phyloP scores from a whole-genome alignment of 2,329 filamentous ascomycete genomes.

The Pestalotiopsis fici region DNA sequence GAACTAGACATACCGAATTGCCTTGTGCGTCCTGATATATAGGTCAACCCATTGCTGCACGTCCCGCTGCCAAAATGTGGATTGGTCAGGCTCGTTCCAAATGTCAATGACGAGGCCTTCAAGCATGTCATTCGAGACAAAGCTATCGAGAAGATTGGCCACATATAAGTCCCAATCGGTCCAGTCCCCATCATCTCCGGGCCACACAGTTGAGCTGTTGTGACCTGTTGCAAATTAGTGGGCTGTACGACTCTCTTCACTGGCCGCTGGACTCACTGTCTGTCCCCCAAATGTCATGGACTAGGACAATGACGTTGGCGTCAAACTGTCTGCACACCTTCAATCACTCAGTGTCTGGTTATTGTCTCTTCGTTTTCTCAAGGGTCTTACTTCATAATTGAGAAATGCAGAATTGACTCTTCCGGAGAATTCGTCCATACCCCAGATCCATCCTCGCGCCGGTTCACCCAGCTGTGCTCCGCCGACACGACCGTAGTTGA shows the following conservation, averaged over 20 bases:
- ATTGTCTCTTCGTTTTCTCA: not conserved
- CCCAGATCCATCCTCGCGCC: constrained; percentile 19
- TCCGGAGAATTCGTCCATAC: constrained; percentile 12
- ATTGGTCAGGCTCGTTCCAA: constrained; percentile 7
- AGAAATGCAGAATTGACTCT: constrained; percentile 6
- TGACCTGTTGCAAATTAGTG: not conserved
- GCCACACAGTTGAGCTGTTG: constrained; percentile 29
- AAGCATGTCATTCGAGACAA: constrained; percentile 27
- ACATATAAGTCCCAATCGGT: constrained; percentile 33
- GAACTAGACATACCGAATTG: constrained; percentile 3
- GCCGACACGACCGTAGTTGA: constrained; percentile 21
- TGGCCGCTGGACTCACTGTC: constrained; percentile 22
- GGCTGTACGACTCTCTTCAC: not conserved
- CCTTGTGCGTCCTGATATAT: constrained; percentile 12
- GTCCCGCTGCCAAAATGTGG: constrained; percentile 5
- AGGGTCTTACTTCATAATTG: constrained; percentile 1
- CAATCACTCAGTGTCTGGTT: not conserved
- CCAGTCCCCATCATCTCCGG: constrained; percentile 40
- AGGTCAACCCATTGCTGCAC: constrained; percentile 12
- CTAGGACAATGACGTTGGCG: constrained; percentile 7
- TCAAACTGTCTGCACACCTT: not conserved
- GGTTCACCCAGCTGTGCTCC: constrained; percentile 17
- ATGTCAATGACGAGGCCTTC: constrained; percentile 16
- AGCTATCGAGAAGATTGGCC: constrained; percentile 24
- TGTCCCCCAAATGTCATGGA: constrained; percentile 19